phyloP scores from a whole-genome alignment of 208 protist genomes.

The Phytomonas francai region DNA sequence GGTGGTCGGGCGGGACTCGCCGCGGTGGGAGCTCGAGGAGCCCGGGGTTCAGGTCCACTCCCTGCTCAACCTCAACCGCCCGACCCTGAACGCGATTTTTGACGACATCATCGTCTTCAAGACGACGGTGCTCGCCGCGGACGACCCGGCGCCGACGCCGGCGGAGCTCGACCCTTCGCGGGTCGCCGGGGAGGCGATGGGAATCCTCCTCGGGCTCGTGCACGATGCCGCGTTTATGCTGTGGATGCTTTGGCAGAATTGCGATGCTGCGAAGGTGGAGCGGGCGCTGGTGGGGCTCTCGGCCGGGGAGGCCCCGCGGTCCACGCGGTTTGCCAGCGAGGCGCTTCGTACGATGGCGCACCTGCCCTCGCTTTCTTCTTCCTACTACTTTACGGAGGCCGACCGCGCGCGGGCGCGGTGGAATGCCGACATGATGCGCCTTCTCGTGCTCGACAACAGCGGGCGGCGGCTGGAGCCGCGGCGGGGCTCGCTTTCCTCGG shows the following conservation, averaged over 20 bases:
- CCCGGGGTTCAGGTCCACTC: conserved; percentile 71
- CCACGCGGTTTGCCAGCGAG: conserved; percentile 65
- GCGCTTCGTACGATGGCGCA: conserved; percentile 74
- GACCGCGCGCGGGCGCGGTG: conserved; percentile 62
- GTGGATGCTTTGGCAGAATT: conserved; percentile 53
- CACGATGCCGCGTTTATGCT: conserved; percentile 80
- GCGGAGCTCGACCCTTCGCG: conserved; percentile 15
- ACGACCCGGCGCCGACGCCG: conserved; percentile 29
- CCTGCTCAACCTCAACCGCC: conserved; percentile 58
- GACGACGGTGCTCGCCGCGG: conserved; percentile 29
- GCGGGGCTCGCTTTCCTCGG: conserved; percentile 6
- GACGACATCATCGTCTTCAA: conserved; percentile 63
- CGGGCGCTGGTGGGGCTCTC: conserved; percentile 39
- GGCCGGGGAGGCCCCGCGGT: conserved; percentile 29
- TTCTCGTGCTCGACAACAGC: conserved; percentile 72
- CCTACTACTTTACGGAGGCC: conserved; percentile 56
- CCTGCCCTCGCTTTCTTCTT: conserved; percentile 46
- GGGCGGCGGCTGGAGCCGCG: conserved; percentile 47
- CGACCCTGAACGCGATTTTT: conserved; percentile 74
- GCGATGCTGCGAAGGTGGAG: conserved; percentile 53
- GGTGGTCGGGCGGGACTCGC: neutral
- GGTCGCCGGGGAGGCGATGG: conserved; percentile 21
- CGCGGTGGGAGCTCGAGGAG: conserved; percentile 58
- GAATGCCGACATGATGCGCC: conserved; percentile 76
- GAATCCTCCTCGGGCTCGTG: conserved; percentile 51